Evolutionary conservation across 2,329 filamentous ascomycete species (phyloP).

Genomic region (Epichloe typhina): DNA sequence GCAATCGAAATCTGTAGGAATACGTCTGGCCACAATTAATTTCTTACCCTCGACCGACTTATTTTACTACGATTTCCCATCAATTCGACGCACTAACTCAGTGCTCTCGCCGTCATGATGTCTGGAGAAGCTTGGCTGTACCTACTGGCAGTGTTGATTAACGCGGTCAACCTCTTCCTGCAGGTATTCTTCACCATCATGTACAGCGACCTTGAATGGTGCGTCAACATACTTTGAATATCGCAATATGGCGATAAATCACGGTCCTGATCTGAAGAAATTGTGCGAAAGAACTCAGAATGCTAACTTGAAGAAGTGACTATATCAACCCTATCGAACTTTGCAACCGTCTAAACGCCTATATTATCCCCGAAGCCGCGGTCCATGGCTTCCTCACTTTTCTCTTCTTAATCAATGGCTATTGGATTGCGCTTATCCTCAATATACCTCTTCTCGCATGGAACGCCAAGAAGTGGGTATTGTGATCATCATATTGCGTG

Average conservation of each 20-base stretch:
- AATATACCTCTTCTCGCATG: slow-evolving; percentile 86
- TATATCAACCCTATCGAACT: slow-evolving; percentile 99
- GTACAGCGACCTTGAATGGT: slow-evolving; percentile 99
- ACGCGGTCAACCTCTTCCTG: slow-evolving; percentile 98
- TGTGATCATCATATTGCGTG: not conserved
- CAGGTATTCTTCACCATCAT: slow-evolving; percentile 99
- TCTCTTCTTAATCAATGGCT: slow-evolving; percentile 95
- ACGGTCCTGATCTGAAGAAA: not conserved
- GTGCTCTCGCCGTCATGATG: slow-evolving; percentile 40
- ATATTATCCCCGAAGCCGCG: slow-evolving; percentile 96
- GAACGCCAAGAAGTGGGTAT: slow-evolving; percentile 91
- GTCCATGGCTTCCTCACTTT: slow-evolving; percentile 94
- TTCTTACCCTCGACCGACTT: not conserved
- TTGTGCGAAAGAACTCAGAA: not conserved
- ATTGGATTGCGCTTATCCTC: slow-evolving; percentile 86
- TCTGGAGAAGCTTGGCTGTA: slow-evolving; percentile 98
- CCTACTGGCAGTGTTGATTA: slow-evolving; percentile 94
- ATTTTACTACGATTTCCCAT: not conserved
- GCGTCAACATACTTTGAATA: slow-evolving; percentile 25
- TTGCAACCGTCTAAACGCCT: slow-evolving; percentile 99
- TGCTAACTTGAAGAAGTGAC: slow-evolving; percentile 47
- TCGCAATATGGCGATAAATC: not conserved
- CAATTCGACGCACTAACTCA: not conserved
- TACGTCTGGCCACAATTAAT: not conserved
- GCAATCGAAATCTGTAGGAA: not conserved